Percentiles rank a stretch among this genome's conserved stretches.
Conservation (phyloP, 2,329 filamentous ascomycete genomes). For the Sporothrix curviconia region DNA sequence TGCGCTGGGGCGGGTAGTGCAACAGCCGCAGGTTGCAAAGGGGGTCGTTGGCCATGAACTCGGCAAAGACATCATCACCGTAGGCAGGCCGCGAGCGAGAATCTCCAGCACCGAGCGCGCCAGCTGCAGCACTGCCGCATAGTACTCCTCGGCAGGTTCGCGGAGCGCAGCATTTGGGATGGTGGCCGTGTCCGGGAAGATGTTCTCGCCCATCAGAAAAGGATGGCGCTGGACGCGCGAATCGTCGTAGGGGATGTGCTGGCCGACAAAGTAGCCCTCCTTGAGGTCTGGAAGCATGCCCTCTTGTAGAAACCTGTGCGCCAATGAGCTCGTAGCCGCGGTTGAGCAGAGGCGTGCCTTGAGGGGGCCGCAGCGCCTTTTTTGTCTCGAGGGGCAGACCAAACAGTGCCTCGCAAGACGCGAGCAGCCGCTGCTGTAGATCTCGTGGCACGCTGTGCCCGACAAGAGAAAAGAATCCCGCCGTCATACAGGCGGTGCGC, state of each 20-base stretch:
- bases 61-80: constrained; percentile 35
- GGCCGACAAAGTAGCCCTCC: constrained; percentile 38
- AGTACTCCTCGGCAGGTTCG: constrained; percentile 34
- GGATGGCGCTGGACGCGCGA: constrained; percentile 32
- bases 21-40: constrained; percentile 40
- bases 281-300: constrained; percentile 41
- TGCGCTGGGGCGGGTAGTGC: constrained; percentile 42
- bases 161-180: constrained; percentile 28
- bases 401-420: constrained; percentile 39
- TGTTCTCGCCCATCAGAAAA: constrained; percentile 34
- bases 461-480: constrained; percentile 26
- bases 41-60: constrained; percentile 36
- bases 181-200: constrained; percentile 25
- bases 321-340: constrained; percentile 45
- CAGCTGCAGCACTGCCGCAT: constrained; percentile 33
- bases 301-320: constrained; percentile 39
- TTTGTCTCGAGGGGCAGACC: constrained; percentile 40
- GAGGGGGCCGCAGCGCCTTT: constrained; percentile 29
- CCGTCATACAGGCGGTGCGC: constrained; percentile 27
- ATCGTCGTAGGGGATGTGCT: constrained; percentile 28
- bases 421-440: constrained; percentile 21
- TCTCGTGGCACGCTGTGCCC: constrained; percentile 24
- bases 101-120: constrained; percentile 35
- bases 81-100: constrained; percentile 36
- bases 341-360: constrained; percentile 24